Base-by-base conservation (phyloP, 345 rosid genomes). In the Linum trigynum region DNA sequence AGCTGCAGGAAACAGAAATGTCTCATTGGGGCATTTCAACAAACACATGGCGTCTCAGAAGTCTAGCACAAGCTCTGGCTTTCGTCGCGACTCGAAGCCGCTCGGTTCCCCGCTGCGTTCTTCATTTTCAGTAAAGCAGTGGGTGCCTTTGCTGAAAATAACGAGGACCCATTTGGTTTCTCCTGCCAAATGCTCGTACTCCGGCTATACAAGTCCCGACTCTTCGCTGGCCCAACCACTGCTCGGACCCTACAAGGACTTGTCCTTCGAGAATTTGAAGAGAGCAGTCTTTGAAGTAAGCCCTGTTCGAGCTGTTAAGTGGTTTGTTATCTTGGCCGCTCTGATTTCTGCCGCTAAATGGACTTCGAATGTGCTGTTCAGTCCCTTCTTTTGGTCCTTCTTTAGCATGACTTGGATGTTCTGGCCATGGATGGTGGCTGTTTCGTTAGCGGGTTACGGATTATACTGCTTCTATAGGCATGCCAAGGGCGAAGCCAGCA, bases 341-440 rank as follows among this genome's bases (percentile, higher is more conserved):
- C 71, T 83, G 58, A 66, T 80, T 65, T 80, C 91, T 68, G 81
- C 82, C 41, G 65, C 83, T 2, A 92, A 84, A 78, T 80, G 86
- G 95, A 66, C 79, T 1, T 71, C 69, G 66, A 80, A 73, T 57
- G 71, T 81, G 77, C 62, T 70, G 16, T 67, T 86, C 23, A 80
- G 79, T 69, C 97, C 97, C 2, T 90, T 90, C 75, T 88, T 90
- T 74, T 90, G 94, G 94, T 80, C 85, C 89, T 86, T 90, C 78
- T 88, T 90, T 68, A 88, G 91, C 90, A 86, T 95, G 96, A 81
- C 83, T 57, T 90, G 91, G 97, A 56, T 90, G 75, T 88, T 92
- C 78, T 88, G 97, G 98, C 98, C 97, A 16, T 90, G 94, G 97
- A 72, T 73, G 57, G 80, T 82, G 69, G 96, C 91, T 61, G 4